A percentile compares a stretch with the other conserved stretches of the same genome.
These are phyloP conservation scores for Metschnikowia similis DNA, from an alignment of 805 yeast genomes.

Conservation along the genomic window DNA sequence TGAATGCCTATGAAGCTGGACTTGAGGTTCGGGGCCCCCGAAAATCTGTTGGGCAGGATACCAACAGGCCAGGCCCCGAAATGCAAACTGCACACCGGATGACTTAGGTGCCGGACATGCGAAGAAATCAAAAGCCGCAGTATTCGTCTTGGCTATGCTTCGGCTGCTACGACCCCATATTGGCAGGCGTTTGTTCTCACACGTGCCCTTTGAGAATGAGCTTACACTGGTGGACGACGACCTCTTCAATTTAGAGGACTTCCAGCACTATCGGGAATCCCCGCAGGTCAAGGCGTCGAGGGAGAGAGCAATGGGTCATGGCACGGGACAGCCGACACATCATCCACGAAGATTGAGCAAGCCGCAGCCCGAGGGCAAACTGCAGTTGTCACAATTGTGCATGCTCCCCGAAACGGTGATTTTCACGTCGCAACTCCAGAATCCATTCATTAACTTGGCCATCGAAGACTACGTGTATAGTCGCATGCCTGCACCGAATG, in stretches of 20 bases:
- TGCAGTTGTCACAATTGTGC: slow-evolving; percentile 1
- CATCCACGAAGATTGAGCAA: background rate
- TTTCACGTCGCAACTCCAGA: slow-evolving; percentile 51
- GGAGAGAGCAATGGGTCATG: background rate
- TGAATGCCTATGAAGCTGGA: no score
- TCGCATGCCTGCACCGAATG: slow-evolving; percentile 46
- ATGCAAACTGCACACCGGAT: background rate
- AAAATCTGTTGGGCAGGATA: background rate
- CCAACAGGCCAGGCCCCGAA: background rate
- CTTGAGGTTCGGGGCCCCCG: no score
- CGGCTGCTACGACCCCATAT: background rate
- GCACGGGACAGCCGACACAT: background rate
- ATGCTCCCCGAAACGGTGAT: slow-evolving; percentile 42
- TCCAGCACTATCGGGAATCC: slow-evolving; percentile 34
- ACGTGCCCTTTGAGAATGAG: slow-evolving; percentile 40
- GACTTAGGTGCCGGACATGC: background rate
- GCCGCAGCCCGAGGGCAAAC: background rate
- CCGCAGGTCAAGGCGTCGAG: slow-evolving; percentile 22
- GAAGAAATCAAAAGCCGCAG: background rate
- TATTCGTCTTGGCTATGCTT: background rate
- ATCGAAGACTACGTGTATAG: slow-evolving; percentile 75
- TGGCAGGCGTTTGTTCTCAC: slow-evolving; percentile 7
- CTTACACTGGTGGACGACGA: slow-evolving; percentile 30
- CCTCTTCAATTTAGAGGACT: slow-evolving; percentile 35
- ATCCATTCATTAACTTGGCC: slow-evolving; percentile 77